phyloP scores from a whole-genome alignment of 257 asterid genomes.

The Gynochthodes officinalis region DNA sequence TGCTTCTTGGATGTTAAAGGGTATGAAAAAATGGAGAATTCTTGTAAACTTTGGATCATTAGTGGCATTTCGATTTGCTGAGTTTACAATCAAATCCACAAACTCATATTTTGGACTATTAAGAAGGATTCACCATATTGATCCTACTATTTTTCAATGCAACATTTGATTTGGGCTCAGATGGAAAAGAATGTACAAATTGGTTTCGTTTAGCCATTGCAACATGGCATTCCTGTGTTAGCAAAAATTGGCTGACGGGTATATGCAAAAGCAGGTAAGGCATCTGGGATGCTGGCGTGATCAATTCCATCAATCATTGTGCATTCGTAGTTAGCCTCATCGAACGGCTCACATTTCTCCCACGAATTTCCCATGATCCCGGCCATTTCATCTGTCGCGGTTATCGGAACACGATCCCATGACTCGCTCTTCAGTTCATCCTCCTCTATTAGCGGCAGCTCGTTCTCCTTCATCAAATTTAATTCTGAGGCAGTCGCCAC shows the following conservation, averaged over 20 bases:
- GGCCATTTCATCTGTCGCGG: conserved; percentile 2
- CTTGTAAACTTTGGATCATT: not conserved
- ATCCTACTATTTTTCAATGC: not conserved
- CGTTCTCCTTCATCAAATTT: not conserved
- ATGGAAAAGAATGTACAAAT: too few species aligned
- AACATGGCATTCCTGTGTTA: not conserved
- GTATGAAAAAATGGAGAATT: not conserved
- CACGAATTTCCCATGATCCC: conserved; percentile 15
- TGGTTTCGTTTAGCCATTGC: too few species aligned
- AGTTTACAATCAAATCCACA: not conserved
- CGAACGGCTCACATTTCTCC: not conserved
- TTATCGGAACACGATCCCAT: not conserved
- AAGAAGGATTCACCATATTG: not conserved
- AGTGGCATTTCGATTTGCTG: not conserved
- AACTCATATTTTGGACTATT: not conserved
- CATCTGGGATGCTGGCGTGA: conserved; percentile 11
- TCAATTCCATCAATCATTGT: conserved; percentile 2
- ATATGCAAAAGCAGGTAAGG: not conserved
- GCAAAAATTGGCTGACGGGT: conserved; percentile 5
- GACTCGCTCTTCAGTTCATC: conserved; percentile 4
- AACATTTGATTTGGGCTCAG: not conserved
- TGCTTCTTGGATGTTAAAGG: not conserved
- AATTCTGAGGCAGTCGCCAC: not conserved
- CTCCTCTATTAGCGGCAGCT: not conserved
- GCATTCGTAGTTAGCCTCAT: conserved; percentile 15